Evolutionary conservation across 106 monocot species (phyloP), one percentile per base, ranked within the genome.

Genomic region (Apostasia ramifera): DNA sequence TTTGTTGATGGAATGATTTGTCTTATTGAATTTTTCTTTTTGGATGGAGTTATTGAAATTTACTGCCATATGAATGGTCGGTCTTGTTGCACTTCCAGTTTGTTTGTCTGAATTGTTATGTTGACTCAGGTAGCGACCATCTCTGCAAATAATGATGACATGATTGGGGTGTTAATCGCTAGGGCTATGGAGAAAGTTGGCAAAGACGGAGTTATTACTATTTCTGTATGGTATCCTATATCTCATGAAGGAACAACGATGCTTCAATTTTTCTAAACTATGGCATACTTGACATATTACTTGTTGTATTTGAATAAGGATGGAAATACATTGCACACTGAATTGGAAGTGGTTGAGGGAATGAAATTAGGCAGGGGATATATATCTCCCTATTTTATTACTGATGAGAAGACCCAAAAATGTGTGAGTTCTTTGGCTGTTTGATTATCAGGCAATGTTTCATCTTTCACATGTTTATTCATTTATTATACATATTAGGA

Each of bases 101-200:
- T 59, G 59, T 59, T 26, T 26, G 40, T 1, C 44, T 62, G 44
- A 62, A 12, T 8, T 74, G 11, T 3, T 38, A 44, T 12, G 12
- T 54, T 61, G 0, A 56, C 71, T 57, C 74, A 94, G 93, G 86
- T 94, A n/a, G 93, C 89, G 43, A 94, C 93, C 55, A 94, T 94
- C 65, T 94, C 93, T 76, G 89, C 93, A 67, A 94, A 94, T 74
- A 79, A 54, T 73, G 90, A 94, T 74, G 80, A 76, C 63, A 90
- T 90, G 67, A 83, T 90, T 59, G 94, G 94, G 40, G 84, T 90
- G 67, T 71, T 94, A 66, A 87, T 94, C 71, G 66, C 94, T 8
- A 87, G 74, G 71, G 89, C 90, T 42, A 94, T 94, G 89, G 84
- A 90, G 63, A 93, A 82, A 78, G 93, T 93, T 75, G 89, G 89